Conservation (phyloP, 805 yeast species). For the Metschnikowia dekortorum region DNA sequence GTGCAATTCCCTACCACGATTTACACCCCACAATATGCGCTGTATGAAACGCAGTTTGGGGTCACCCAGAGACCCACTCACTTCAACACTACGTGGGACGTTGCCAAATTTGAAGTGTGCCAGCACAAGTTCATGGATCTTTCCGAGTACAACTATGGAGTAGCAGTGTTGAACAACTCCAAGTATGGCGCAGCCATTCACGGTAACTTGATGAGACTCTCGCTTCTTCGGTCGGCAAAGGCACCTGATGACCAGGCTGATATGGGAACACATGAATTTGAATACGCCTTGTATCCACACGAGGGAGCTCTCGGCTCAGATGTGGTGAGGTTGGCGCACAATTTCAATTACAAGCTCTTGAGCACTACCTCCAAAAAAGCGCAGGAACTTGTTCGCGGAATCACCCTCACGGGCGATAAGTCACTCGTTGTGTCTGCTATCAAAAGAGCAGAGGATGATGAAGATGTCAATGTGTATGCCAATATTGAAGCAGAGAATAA, state of each 20-base stretch:
- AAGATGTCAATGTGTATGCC: conserved; percentile 44
- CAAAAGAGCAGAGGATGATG: conserved; percentile 86
- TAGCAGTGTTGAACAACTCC: conserved; percentile 72
- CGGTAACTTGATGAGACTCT: conserved; percentile 86
- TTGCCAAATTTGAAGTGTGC: conserved; percentile 93
- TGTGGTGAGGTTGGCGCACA: conserved; percentile 71
- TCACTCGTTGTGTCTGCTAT: conserved; percentile 69
- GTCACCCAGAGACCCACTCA: conserved; percentile 89
- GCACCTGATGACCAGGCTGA: conserved; percentile 94
- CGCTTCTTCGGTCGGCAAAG: conserved; percentile 85
- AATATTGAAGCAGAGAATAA: conserved; percentile 41
- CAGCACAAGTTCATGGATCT: conserved; percentile 92
- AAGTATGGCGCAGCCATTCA: conserved; percentile 92
- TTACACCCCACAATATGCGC: conserved; percentile 62
- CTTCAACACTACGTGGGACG: conserved; percentile 93
- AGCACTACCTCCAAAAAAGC: conserved; percentile 12
- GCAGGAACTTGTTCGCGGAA: conserved; percentile 10
- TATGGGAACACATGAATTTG: conserved; percentile 81
- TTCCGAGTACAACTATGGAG: conserved; percentile 84
- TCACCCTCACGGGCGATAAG: conserved; percentile 44
- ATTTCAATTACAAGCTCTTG: conserved; percentile 60
- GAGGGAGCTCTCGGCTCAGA: conserved; percentile 56
- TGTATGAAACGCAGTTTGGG: conserved; percentile 93
- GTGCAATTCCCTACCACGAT: conserved; percentile 93
- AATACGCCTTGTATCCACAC: conserved; percentile 84